Percentiles rank a stretch among this genome's conserved stretches.
These are phyloP conservation scores for Emergomyces pasteurianus DNA, from an alignment of 2,329 filamentous ascomycete genomes.

Conservation along the genomic window DNA sequence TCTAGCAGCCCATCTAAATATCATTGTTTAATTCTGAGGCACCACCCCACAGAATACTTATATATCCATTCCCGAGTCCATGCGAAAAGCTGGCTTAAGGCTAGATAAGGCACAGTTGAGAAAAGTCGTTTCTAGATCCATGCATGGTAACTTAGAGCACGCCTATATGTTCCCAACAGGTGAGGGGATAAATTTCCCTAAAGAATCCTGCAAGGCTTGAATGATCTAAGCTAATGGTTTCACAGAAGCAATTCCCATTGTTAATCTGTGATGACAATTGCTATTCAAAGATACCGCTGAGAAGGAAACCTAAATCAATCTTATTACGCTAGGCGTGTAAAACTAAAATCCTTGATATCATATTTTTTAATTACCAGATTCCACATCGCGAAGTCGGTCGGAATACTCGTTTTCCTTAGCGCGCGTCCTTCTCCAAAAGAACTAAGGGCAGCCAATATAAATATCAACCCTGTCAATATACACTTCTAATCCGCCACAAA, in stretches of 20 bases:
- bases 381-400: background rate
- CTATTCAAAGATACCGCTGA: background rate
- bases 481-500: slow-evolving; percentile 10
- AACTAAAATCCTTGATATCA: no score
- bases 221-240: background rate
- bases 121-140: no score
- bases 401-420: background rate
- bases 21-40: background rate
- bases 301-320: background rate
- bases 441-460: no score
- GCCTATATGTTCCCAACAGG: no score
- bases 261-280: background rate
- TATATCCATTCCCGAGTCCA: background rate
- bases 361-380: background rate
- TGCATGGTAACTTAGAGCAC: no score
- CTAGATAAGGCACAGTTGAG: no score
- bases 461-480: background rate
- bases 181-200: background rate
- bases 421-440: background rate
- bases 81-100: background rate
- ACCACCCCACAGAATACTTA: background rate
- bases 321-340: background rate
- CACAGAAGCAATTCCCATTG: background rate
- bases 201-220: background rate
- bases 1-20: background rate